Conservation (phyloP, 148 eudicot genomes). For the Silene conica region DNA sequence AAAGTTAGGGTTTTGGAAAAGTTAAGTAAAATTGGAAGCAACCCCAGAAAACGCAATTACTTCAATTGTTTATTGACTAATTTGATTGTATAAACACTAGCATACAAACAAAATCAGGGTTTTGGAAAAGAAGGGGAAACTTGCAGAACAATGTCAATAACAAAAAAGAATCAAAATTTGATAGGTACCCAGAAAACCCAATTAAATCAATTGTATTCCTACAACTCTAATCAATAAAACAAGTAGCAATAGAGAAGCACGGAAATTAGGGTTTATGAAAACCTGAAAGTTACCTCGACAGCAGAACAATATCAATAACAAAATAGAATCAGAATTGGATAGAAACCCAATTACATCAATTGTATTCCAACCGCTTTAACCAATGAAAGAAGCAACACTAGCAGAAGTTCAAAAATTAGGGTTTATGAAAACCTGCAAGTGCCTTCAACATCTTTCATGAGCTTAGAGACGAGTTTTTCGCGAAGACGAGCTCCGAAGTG, state of each 20-base stretch:
- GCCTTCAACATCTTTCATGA: slow-evolving; percentile 91
- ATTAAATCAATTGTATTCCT: not conserved
- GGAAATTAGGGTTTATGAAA: no score
- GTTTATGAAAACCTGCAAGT: slow-evolving; percentile 69
- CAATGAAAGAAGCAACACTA: no score
- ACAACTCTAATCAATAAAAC: not conserved
- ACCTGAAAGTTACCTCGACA: no score
- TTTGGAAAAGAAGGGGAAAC: no score
- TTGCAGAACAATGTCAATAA: no score
- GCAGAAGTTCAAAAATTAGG: not conserved
- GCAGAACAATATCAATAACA: no score
- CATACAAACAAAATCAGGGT: not conserved
- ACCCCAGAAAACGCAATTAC: not conserved
- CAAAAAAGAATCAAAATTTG: not conserved
- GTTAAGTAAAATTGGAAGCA: not conserved
- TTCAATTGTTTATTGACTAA: not conserved
- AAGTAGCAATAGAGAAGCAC: no score
- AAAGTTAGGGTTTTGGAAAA: slow-evolving; percentile 2
- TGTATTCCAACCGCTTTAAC: no score
- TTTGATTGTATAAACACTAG: no score
- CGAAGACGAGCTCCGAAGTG: slow-evolving; percentile 89
- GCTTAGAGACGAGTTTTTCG: slow-evolving; percentile 77
- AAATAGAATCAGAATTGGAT: no score
- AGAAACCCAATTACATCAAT: no score
- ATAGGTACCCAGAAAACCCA: slow-evolving; percentile 18